A percentile compares a stretch with the other conserved stretches of the same genome.
Evolutionary conservation across 1,284 basidiomycete genomes (phyloP).

Genomic region (Amylostereum areolatum): DNA sequence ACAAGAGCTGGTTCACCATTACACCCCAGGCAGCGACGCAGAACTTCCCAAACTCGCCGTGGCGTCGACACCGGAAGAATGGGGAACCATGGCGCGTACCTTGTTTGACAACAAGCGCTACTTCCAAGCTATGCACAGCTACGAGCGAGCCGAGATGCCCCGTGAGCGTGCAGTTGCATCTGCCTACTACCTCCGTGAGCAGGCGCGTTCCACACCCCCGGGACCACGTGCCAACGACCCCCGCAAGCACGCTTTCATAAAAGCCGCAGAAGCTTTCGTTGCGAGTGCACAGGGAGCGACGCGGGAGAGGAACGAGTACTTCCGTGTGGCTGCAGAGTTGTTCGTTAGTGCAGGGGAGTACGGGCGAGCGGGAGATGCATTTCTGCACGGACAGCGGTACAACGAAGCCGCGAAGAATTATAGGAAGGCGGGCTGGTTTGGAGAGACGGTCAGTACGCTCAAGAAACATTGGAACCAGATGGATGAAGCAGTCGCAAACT

Average conservation of each 20-base stretch:
- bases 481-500: slow-evolving; percentile 26
- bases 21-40: slow-evolving; percentile 28
- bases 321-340: slow-evolving; percentile 47
- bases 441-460: slow-evolving; percentile 46
- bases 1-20: slow-evolving; percentile 35
- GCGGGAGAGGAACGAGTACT: slow-evolving; percentile 29
- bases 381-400: slow-evolving; percentile 37
- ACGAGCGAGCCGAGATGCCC: slow-evolving; percentile 41
- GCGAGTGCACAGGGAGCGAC: slow-evolving; percentile 31
- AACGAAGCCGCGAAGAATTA: slow-evolving; percentile 40
- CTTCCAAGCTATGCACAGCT: slow-evolving; percentile 56
- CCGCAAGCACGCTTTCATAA: slow-evolving; percentile 30
- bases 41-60: slow-evolving; percentile 43
- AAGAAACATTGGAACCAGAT: slow-evolving; percentile 27
- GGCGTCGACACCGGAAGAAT: slow-evolving; percentile 44
- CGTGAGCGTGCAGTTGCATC: slow-evolving; percentile 40
- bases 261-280: slow-evolving; percentile 45
- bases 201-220: slow-evolving; percentile 22
- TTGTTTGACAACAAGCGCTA: slow-evolving; percentile 54
- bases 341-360: slow-evolving; percentile 37
- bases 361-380: slow-evolving; percentile 39
- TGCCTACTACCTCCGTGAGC: slow-evolving; percentile 39
- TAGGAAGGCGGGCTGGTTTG: slow-evolving; percentile 43
- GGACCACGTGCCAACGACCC: slow-evolving; percentile 9
- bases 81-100: slow-evolving; percentile 43